phyloP scores from a whole-genome alignment of 768 basidiomycete genomes.

The Naematelia aurantialba region DNA sequence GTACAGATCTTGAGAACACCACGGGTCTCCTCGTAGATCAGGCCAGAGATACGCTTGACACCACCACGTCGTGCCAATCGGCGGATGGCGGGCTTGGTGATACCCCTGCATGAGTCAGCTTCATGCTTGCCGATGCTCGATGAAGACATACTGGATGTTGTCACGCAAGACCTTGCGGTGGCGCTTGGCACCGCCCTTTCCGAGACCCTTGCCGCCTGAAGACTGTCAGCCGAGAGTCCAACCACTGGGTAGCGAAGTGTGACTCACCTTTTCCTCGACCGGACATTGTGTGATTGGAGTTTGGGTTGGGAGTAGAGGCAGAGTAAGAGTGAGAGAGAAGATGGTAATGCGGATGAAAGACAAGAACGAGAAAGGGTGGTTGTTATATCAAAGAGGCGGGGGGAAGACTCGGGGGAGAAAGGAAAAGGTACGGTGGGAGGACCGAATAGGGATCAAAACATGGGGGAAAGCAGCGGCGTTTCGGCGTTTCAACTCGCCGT shows the following conservation, averaged over 20 bases:
- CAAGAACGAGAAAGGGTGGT: constrained; percentile 9
- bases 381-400: constrained; percentile 14
- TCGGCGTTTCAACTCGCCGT: constrained; percentile 10
- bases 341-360: constrained; percentile 2
- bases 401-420: neutral
- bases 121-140: neutral
- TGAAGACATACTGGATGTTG: constrained; percentile 51
- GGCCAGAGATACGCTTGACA: constrained; percentile 57
- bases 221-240: neutral
- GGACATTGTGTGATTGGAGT: constrained; percentile 22
- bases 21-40: constrained; percentile 55
- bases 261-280: constrained; percentile 30
- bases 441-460: constrained; percentile 2
- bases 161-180: constrained; percentile 55
- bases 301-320: constrained; percentile 3
- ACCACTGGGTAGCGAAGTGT: neutral
- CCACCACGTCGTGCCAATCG: constrained; percentile 58
- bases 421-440: neutral
- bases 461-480: neutral
- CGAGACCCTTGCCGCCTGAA: constrained; percentile 51
- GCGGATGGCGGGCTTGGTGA: constrained; percentile 58
- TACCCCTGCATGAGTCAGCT: constrained; percentile 46
- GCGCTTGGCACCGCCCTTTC: constrained; percentile 53
- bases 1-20: constrained; percentile 56
- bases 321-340: constrained; percentile 10